Evolutionary conservation across 2,329 filamentous ascomycete species (phyloP).

Genomic region (Hymenoscyphus occultus): DNA sequence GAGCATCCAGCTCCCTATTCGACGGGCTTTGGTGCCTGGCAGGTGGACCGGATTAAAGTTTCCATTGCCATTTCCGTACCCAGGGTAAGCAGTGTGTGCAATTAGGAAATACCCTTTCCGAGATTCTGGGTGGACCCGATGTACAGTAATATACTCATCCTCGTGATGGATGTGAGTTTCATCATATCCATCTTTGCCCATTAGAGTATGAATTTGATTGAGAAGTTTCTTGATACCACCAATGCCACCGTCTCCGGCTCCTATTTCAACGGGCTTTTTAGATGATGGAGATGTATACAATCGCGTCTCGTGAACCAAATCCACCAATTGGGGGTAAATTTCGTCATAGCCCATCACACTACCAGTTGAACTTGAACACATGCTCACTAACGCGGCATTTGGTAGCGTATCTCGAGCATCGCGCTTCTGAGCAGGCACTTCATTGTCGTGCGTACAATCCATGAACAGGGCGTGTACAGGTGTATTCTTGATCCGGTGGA

Average conservation of each 20-base stretch:
- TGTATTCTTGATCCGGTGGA: conserved; percentile 79
- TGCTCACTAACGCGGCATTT: conserved; percentile 88
- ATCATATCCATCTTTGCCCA: conserved; percentile 92
- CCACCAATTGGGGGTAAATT: conserved; percentile 88
- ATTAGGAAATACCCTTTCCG: conserved; percentile 94
- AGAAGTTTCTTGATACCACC: conserved; percentile 87
- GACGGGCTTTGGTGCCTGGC: conserved; percentile 77
- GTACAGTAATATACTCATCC: conserved; percentile 92
- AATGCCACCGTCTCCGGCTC: conserved; percentile 77
- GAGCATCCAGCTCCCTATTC: conserved; percentile 87
- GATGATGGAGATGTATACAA: conserved; percentile 79
- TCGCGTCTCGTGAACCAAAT: conserved; percentile 85
- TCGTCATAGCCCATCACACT: conserved; percentile 99
- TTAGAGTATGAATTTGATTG: conserved; percentile 90
- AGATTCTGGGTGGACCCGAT: conserved; percentile 87
- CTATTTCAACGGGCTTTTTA: conserved; percentile 57
- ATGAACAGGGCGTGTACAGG: conserved; percentile 94
- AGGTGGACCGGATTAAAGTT: conserved; percentile 77
- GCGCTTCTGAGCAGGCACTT: conserved; percentile 90
- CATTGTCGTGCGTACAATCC: conserved; percentile 99
- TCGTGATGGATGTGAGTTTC: conserved; percentile 98
- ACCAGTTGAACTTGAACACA: conserved; percentile 92
- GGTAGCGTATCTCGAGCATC: conserved; percentile 92
- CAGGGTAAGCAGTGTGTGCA: conserved; percentile 92
- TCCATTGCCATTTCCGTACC: conserved; percentile 80